phyloP scores from a whole-genome alignment of 805 yeast species.

The Candida hispaniensis region DNA sequence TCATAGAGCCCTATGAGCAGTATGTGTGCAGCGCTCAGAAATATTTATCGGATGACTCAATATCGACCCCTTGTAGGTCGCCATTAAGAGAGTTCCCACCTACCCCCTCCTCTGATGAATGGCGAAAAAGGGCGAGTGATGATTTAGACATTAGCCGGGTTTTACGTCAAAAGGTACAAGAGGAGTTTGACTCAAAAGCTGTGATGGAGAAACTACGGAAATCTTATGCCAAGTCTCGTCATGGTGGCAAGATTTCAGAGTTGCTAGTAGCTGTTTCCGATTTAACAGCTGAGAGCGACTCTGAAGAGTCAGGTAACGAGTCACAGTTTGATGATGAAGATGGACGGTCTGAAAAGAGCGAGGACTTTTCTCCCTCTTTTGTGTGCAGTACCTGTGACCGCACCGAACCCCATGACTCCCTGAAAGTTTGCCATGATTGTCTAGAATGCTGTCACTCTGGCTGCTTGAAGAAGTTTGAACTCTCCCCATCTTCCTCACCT shows the following conservation, averaged over 20 bases:
- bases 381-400: constrained; percentile 25
- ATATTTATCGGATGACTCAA: background rate
- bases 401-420: constrained; percentile 1
- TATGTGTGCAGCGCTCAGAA: constrained; percentile 19
- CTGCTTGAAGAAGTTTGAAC: constrained; percentile 60
- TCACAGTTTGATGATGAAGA: too few relatives aligned
- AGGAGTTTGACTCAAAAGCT: background rate
- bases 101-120: too few relatives aligned
- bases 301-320: too few relatives aligned
- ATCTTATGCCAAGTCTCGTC: too few relatives aligned
- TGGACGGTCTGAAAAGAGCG: constrained; percentile 1
- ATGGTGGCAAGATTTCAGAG: too few relatives aligned
- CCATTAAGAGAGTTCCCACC: too few relatives aligned
- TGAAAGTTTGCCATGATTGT: constrained; percentile 56
- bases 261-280: too few relatives aligned
- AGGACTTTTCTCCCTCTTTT: constrained; percentile 3
- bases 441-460: constrained; percentile 54
- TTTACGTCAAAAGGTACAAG: background rate
- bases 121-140: too few relatives aligned
- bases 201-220: background rate
- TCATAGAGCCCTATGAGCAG: constrained; percentile 24
- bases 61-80: background rate
- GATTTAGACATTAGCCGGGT: too few relatives aligned
- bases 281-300: too few relatives aligned
- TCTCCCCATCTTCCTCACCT: constrained; percentile 30